Evolutionary conservation across 225 moss, liverwort and hornwort genomes (phyloP).

Genomic region (Anthoceros angustus): DNA sequence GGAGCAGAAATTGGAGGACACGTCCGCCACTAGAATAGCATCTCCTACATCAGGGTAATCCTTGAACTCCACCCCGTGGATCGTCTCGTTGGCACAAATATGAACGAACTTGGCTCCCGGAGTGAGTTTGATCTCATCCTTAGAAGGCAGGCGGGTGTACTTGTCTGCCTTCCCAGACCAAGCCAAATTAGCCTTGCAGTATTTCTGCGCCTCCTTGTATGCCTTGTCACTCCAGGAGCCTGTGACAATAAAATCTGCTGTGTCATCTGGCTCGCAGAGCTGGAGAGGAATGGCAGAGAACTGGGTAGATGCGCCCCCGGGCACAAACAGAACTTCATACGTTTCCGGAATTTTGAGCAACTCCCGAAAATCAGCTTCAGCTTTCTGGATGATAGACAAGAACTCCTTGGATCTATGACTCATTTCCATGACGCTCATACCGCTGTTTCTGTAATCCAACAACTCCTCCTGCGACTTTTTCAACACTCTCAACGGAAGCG

Average conservation of each 20-base stretch:
- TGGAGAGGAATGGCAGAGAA: slow-evolving; percentile 86
- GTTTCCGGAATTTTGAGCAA: slow-evolving; percentile 66
- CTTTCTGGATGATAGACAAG: slow-evolving; percentile 64
- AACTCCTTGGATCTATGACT: slow-evolving; percentile 93
- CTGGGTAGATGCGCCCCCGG: slow-evolving; percentile 73
- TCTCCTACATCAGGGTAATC: slow-evolving; percentile 71
- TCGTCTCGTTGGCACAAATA: slow-evolving; percentile 93
- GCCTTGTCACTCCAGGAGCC: slow-evolving; percentile 99
- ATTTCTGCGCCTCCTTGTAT: slow-evolving; percentile 87
- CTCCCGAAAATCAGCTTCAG: slow-evolving; percentile 73
- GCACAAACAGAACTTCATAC: slow-evolving; percentile 81
- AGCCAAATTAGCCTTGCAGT: slow-evolving; percentile 63
- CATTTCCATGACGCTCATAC: slow-evolving; percentile 99
- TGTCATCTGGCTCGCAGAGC: slow-evolving; percentile 54
- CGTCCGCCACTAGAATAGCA: slow-evolving; percentile 67
- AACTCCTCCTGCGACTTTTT: slow-evolving; percentile 90
- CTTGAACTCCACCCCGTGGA: slow-evolving; percentile 98
- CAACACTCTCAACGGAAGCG: slow-evolving; percentile 68
- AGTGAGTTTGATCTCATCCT: slow-evolving; percentile 52
- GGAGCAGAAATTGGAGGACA: slow-evolving; percentile 96
- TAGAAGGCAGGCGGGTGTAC: slow-evolving; percentile 59
- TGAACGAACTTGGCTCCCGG: slow-evolving; percentile 76
- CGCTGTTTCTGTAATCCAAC: slow-evolving; percentile 67
- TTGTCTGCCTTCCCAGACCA: slow-evolving; percentile 91
- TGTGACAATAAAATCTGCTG: slow-evolving; percentile 64